These are phyloP conservation scores for Sarocladium oryzae DNA, from an alignment of 2,329 filamentous ascomycete genomes.

Conservation along the genomic window DNA sequence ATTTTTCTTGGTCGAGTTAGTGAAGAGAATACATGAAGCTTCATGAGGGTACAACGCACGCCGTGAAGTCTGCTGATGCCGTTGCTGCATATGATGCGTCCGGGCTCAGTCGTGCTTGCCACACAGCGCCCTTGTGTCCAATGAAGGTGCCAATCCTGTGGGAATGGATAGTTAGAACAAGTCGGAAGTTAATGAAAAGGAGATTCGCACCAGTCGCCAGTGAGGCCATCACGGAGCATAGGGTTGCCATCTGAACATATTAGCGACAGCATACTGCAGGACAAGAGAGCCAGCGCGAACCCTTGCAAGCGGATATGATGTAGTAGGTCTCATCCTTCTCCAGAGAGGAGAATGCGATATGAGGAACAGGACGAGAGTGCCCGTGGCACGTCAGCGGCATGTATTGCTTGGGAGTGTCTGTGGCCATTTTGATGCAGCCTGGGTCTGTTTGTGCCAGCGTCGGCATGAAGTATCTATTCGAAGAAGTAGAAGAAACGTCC, in stretches of 20 bases:
- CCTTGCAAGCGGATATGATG: constrained; percentile 89
- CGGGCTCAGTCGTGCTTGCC: constrained; percentile 86
- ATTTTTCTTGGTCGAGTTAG: constrained; percentile 60
- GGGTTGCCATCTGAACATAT: constrained; percentile 76
- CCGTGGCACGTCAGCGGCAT: constrained; percentile 92
- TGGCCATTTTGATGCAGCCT: constrained; percentile 23
- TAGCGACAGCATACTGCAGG: constrained; percentile 15
- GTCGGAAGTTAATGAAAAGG: neutral
- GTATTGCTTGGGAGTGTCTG: constrained; percentile 46
- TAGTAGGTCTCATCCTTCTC: constrained; percentile 82
- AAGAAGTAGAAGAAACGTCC: too few relatives aligned
- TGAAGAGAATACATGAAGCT: constrained; percentile 21
- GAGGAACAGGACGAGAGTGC: constrained; percentile 85
- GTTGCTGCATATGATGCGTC: constrained; percentile 87
- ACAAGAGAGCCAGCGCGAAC: constrained; percentile 33
- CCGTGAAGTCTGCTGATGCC: constrained; percentile 91
- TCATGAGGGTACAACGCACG: constrained; percentile 45
- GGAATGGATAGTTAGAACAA: constrained; percentile 40
- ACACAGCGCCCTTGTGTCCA: constrained; percentile 96
- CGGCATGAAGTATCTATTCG: neutral
- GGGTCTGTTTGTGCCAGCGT: constrained; percentile 2
- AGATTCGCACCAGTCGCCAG: constrained; percentile 72
- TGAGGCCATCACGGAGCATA: constrained; percentile 94
- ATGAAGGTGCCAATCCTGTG: constrained; percentile 96
- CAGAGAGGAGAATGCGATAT: constrained; percentile 81